These are phyloP conservation scores for Sutorius australiensis DNA, from an alignment of 768 basidiomycete species.

Conservation along the genomic window DNA sequence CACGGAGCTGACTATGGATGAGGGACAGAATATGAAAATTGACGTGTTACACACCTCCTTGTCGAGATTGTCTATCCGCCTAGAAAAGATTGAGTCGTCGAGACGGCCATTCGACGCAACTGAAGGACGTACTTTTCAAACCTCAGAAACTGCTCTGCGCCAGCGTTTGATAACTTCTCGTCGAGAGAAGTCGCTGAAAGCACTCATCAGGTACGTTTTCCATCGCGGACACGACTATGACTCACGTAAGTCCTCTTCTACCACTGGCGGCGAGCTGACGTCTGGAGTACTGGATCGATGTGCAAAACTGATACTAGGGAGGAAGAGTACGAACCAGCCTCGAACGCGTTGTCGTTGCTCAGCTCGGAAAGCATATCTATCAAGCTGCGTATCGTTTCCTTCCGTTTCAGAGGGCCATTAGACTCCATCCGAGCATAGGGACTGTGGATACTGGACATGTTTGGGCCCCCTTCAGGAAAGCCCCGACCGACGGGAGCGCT, in stretches of 20 bases:
- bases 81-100: conserved; percentile 18
- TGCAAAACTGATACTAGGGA: neutral
- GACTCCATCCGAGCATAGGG: conserved; percentile 30
- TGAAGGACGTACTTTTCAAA: conserved; percentile 41
- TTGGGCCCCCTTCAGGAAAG: conserved; percentile 27
- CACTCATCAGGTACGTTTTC: conserved; percentile 6
- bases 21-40: conserved; percentile 4
- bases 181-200: conserved; percentile 41
- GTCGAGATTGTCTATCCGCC: conserved; percentile 47
- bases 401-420: conserved; percentile 34
- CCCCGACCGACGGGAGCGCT: conserved; percentile 20
- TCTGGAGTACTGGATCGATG: conserved; percentile 16
- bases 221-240: neutral
- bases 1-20: conserved; percentile 38
- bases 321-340: conserved; percentile 28
- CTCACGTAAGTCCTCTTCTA: conserved; percentile 45
- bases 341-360: conserved; percentile 36
- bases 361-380: conserved; percentile 46
- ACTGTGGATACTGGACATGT: conserved; percentile 20
- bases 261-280: conserved; percentile 30
- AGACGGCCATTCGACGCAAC: neutral
- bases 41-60: conserved; percentile 36
- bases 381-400: conserved; percentile 45
- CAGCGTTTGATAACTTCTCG: conserved; percentile 48
- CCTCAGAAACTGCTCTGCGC: conserved; percentile 45